Evolutionary conservation across 768 basidiomycete genomes (phyloP).

Genomic region (Epithele typhae): DNA sequence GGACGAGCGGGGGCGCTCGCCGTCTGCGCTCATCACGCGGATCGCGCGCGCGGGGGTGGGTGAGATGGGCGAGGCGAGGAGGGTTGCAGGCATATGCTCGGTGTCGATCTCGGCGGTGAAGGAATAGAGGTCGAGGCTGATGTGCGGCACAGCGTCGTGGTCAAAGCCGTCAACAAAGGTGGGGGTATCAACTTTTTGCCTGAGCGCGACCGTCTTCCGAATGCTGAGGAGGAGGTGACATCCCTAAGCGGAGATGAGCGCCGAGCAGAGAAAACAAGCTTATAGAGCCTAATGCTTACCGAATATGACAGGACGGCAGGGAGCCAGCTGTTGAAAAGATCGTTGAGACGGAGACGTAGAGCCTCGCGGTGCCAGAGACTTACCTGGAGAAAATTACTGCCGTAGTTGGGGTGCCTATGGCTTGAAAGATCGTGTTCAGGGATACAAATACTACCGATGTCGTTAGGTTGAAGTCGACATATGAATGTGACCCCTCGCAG

Average conservation of each 20-base stretch:
- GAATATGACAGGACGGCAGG: conserved; percentile 17
- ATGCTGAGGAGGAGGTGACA: conserved; percentile 18
- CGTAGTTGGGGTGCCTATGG: background rate
- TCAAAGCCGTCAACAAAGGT: too few species aligned
- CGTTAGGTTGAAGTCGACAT: too few species aligned
- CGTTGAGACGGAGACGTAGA: background rate
- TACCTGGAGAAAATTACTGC: conserved; percentile 2
- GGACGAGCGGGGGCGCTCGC: too few species aligned
- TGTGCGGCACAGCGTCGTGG: too few species aligned
- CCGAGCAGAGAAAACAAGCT: background rate
- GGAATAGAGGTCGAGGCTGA: too few species aligned
- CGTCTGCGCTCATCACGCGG: too few species aligned
- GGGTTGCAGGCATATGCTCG: too few species aligned
- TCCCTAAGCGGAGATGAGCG: conserved; percentile 7
- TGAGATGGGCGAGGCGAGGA: too few species aligned
- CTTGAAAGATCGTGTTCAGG: conserved; percentile 4
- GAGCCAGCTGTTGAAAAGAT: conserved; percentile 13
- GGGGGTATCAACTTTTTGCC: conserved; percentile 6
- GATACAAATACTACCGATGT: background rate
- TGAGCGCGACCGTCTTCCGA: conserved; percentile 13
- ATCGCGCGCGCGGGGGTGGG: too few species aligned
- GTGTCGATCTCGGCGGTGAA: too few species aligned
- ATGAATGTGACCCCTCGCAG: conserved; percentile 3
- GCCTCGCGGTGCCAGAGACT: background rate
- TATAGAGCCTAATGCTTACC: conserved; percentile 6